Conservation (phyloP, 2,329 filamentous ascomycete species). For the Aureobasidium zeae region DNA sequence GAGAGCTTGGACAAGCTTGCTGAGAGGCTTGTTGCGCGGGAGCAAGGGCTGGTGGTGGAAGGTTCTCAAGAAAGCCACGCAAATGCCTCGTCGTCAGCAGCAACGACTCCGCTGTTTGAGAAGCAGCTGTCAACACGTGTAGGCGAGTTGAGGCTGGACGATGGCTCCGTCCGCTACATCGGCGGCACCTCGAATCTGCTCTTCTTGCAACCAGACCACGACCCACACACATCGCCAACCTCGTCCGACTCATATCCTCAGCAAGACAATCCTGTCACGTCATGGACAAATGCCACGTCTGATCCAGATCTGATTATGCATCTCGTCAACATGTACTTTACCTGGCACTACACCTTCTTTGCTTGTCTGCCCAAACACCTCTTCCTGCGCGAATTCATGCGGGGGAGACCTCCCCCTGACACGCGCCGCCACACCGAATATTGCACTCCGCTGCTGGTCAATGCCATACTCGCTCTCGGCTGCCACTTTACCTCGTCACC, state of each 20-base stretch:
- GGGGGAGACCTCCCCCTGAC: conserved; percentile 51
- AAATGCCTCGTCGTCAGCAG: conserved; percentile 7
- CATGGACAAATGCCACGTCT: conserved; percentile 79
- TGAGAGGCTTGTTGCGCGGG: conserved; percentile 46
- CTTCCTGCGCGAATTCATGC: conserved; percentile 77
- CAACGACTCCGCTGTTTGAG: conserved; percentile 51
- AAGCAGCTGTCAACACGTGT: conserved; percentile 83
- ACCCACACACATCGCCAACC: conserved; percentile 29
- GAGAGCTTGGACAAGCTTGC: conserved; percentile 61
- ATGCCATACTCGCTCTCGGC: conserved; percentile 84
- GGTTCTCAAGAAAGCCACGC: conserved; percentile 33
- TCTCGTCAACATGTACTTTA: conserved; percentile 95
- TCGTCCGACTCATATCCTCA: conserved; percentile 38
- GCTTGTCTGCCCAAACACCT: conserved; percentile 77
- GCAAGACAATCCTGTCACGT: conserved; percentile 62
- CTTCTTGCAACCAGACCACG: conserved; percentile 50
- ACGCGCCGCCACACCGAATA: conserved; percentile 53
- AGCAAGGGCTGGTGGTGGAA: conserved; percentile 39
- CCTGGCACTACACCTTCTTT: conserved; percentile 96
- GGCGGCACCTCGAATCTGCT: conserved; percentile 92
- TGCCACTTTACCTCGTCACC: conserved; percentile 81
- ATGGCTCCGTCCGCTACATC: conserved; percentile 82
- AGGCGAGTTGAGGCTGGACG: conserved; percentile 79
- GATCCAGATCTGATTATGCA: conserved; percentile 73
- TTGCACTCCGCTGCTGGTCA: conserved; percentile 83